A percentile compares a stretch with the other conserved stretches of the same genome.
Evolutionary conservation across 192 early-diverging fungal genomes (phyloP).

Genomic region (Diversispora eburnea): DNA sequence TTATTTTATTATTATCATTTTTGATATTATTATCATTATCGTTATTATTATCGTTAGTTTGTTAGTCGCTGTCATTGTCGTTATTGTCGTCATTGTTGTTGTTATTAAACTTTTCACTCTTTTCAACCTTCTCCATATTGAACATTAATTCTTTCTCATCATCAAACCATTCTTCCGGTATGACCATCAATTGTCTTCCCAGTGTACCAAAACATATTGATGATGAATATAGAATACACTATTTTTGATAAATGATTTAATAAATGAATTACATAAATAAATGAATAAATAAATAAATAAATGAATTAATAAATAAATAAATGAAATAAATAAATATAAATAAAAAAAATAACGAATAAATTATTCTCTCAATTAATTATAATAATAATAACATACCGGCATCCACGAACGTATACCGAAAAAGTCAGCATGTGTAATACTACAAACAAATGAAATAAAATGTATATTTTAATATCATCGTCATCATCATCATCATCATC

Average conservation of each 20-base stretch:
- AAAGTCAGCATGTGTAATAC: conserved; percentile 68
- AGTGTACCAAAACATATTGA: conserved; percentile 66
- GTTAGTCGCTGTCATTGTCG: no score
- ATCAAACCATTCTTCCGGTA: conserved; percentile 40
- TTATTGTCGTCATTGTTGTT: no score
- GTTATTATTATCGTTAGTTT: no score
- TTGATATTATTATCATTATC: no score
- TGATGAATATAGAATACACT: conserved; percentile 45
- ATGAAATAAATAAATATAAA: neutral
- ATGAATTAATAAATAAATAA: neutral
- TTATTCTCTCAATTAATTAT: neutral
- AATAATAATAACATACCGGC: conserved; percentile 47
- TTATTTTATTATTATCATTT: no score
- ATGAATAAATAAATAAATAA: no score
- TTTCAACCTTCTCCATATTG: neutral
- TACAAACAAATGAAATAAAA: conserved; percentile 34
- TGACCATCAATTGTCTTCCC: conserved; percentile 57
- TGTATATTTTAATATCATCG: neutral
- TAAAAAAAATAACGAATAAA: neutral
- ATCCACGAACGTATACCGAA: conserved; percentile 66
- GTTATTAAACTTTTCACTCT: neutral
- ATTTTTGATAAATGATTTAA: neutral
- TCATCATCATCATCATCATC: neutral
- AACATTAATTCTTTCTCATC: neutral
- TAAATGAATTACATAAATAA: no score